Evolutionary conservation across 306 rosid species (phyloP), one percentile per base, ranked within the genome.

Genomic region (Nissolia schottii): DNA sequence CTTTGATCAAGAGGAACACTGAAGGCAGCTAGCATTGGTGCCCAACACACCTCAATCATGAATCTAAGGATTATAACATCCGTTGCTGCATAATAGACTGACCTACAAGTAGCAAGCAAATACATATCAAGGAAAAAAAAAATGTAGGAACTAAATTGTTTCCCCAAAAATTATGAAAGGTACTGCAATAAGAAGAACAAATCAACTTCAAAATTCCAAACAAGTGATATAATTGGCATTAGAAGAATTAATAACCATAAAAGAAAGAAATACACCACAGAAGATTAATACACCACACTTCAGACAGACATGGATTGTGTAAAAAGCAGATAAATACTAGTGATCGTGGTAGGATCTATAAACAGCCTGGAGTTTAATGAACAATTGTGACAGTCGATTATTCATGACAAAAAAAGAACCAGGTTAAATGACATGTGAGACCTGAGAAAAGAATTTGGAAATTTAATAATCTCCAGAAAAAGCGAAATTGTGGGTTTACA

Each of bases 21-120:
- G 87, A 95, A 95, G 71, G 99, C 99, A 78, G 99, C 99, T 75
- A 95, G 73, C 96, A 90, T 95, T 19, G 99, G 99, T 80, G 99
- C 99, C 99, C 99, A 95, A 80, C 99, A 95, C 27, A 81, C 97
- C 85, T 95, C 97, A 79, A 91, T 84, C 99, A 95, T 95, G 80
- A 95, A 95, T 85, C 88, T 88, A 20, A 95, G 96, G 73, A 95
- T 87, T 78, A 95, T 88, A 66, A 85, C 93, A 84, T 95, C 96
- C 51, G 97, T 89, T 55, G 96, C 99, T 10, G 99, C 97, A 80
- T 95, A 95, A 85, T 87, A 92, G 64, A 88, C 93, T 58, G 99
- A 89, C 93, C 99, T 95, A 74, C 78, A 86, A 80, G 78, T 73
- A 68, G 74, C 84, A 68, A 70, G 57, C 54, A 79, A 73, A 19